Evolutionary conservation across 2,329 filamentous ascomycete species (phyloP), one percentile per base, ranked within the genome.

Genomic region (Epicoccum nigrum): DNA sequence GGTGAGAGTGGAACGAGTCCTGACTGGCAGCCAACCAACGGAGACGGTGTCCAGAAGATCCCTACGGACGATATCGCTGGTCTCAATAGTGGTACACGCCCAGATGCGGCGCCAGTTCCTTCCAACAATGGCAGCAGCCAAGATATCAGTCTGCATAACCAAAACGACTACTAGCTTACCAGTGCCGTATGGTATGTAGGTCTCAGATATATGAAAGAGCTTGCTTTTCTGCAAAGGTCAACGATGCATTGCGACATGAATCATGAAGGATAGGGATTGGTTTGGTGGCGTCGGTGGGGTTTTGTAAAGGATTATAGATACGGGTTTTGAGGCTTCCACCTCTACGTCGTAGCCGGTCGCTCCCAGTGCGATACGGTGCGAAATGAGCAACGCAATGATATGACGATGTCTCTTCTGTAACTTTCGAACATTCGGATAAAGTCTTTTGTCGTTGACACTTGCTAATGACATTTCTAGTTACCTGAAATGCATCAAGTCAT

Each of bases 91-190:
- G 54, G 48, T 37, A 34, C 63, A 63, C 51, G 62, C 45, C 56
- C 70, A 20, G 63, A 65, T 38, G 60, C 64, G 16, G 65, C 68
- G 37, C 46, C 53, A 59, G 65, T 67, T 40, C 45, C 52, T 59
- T 23, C 16, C 6, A 42, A 31, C 9, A 46, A 46, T 17, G 43
- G 49, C 45, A 75, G 71, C 44, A 75, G 71, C 43, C 76, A 86
- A 77, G 84, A 86, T 64, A 84, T 86, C 58, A 82, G 81, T 62
- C 74, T 86, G 60, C 83, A 86, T 69, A 86, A 86, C 67, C 64
- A 77, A 48, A 74, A 77, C 44, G 76, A 78, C 52, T 66, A 73
- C 31, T 63, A 52, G 42, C 13, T 12, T 30, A 11, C 13, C n/a
- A n/a, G n/a, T 4, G 7, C 28, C 2, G 11, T 8, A 20, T n/a